phyloP scores from a whole-genome alignment of 495 filamentous ascomycete genomes.

The Clohesyomyces aquaticus region DNA sequence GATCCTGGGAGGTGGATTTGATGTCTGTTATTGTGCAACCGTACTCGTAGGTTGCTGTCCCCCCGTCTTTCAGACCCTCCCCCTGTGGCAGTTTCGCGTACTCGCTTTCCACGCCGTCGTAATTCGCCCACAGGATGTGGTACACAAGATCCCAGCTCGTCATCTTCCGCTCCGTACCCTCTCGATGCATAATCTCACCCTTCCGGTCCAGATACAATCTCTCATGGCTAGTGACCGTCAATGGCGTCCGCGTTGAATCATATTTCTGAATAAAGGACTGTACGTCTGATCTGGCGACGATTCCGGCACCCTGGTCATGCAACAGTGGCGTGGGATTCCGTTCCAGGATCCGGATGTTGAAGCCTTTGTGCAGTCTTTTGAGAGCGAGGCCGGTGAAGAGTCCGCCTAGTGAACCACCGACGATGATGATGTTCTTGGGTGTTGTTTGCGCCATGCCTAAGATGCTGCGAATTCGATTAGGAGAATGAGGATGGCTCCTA shows the following conservation, averaged over 20 bases:
- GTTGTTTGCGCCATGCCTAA: neutral
- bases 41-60: conserved; percentile 52
- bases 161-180: conserved; percentile 11
- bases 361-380: conserved; percentile 48
- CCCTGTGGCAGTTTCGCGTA: conserved; percentile 3
- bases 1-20: neutral
- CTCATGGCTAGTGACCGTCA: conserved; percentile 1
- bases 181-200: conserved; percentile 2
- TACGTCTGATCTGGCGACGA: conserved; percentile 41
- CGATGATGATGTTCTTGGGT: neutral
- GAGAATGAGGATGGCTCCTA: no score
- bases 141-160: conserved; percentile 59
- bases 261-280: conserved; percentile 1
- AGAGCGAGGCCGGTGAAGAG: conserved; percentile 48
- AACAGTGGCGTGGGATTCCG: conserved; percentile 35
- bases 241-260: neutral
- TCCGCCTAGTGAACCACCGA: conserved; percentile 7
- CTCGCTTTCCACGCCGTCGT: conserved; percentile 50
- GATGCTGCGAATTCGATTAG: no score
- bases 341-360: conserved; percentile 52
- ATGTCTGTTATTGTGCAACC: conserved; percentile 51
- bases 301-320: conserved; percentile 59
- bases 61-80: conserved; percentile 45
- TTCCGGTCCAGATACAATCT: conserved; percentile 12
- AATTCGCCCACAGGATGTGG: conserved; percentile 57